Percentiles rank a stretch among this genome's conserved stretches.
phyloP scores from a whole-genome alignment of 1,284 basidiomycete species.

The Tylopilus orsonianus region DNA sequence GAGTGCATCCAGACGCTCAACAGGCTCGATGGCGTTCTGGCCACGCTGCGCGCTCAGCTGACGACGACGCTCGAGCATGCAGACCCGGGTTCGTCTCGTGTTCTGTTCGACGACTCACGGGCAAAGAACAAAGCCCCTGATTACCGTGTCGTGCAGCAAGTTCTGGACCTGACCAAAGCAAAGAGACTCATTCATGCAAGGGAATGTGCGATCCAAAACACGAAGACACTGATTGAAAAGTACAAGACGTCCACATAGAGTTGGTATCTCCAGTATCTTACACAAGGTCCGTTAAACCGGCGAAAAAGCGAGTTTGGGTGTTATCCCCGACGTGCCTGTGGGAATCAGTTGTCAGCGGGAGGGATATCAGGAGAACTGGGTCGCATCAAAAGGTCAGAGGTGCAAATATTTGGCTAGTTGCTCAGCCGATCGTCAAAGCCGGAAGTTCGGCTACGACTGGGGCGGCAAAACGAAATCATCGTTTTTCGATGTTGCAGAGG shows the following conservation, averaged over 20 bases:
- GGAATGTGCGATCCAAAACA: slow-evolving; percentile 32
- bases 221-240: slow-evolving; percentile 27
- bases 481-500: background rate
- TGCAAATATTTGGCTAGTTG: slow-evolving; percentile 38
- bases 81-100: background rate
- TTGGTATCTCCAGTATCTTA: background rate
- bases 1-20: slow-evolving; percentile 57
- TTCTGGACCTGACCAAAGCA: slow-evolving; percentile 45
- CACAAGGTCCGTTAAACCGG: background rate
- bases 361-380: background rate
- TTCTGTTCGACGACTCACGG: background rate
- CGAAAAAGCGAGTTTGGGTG: background rate
- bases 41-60: slow-evolving; percentile 52
- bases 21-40: slow-evolving; percentile 61
- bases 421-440: slow-evolving; percentile 36
- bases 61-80: slow-evolving; percentile 23
- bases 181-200: slow-evolving; percentile 48
- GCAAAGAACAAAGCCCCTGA: slow-evolving; percentile 30
- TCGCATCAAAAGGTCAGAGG: slow-evolving; percentile 23
- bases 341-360: slow-evolving; percentile 10
- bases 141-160: slow-evolving; percentile 40
- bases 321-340: slow-evolving; percentile 3
- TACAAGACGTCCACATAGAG: slow-evolving; percentile 8
- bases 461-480: slow-evolving; percentile 40
- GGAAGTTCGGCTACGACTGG: slow-evolving; percentile 36